Evolutionary conservation across 768 basidiomycete species (phyloP).

Genomic region (Kwoniella sp.): DNA sequence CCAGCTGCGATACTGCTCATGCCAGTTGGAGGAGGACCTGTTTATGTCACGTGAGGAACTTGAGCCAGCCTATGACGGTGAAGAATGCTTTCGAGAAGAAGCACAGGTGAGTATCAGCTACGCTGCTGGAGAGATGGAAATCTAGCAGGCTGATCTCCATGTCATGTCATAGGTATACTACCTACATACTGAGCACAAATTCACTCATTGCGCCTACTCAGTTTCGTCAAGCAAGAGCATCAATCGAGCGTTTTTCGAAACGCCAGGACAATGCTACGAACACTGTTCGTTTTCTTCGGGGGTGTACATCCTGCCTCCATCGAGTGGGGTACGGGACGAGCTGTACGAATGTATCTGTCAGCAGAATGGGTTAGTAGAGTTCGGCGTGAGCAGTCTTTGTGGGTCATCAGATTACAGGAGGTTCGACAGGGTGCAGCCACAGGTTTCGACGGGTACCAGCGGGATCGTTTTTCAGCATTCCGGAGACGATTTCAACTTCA

Average conservation of each 20-base stretch:
- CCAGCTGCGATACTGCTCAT: constrained; percentile 19
- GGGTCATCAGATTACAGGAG: constrained; percentile 13
- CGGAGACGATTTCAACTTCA: constrained; percentile 2
- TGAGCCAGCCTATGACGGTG: constrained; percentile 17
- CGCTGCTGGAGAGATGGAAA: not conserved
- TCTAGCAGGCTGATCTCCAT: not conserved
- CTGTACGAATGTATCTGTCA: constrained; percentile 23
- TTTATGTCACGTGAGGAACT: constrained; percentile 1
- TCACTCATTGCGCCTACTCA: constrained; percentile 18
- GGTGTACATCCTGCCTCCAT: constrained; percentile 18
- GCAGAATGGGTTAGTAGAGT: constrained; percentile 14
- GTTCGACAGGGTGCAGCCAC: constrained; percentile 8
- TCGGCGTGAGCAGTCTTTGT: constrained; percentile 16
- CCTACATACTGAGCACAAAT: constrained; percentile 12
- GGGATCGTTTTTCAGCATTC: constrained; percentile 11
- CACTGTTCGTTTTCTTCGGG: constrained; percentile 11
- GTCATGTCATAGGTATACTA: constrained; percentile 10
- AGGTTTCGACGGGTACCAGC: not conserved
- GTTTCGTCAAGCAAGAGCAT: not conserved
- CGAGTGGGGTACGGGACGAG: constrained; percentile 4
- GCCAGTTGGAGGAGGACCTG: constrained; percentile 1
- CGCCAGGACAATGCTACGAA: constrained; percentile 21
- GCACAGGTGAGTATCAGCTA: not conserved
- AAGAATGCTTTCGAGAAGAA: constrained; percentile 11
- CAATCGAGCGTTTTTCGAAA: not conserved